phyloP scores from a whole-genome alignment of 345 rosid species.

The Clausena lansium region DNA sequence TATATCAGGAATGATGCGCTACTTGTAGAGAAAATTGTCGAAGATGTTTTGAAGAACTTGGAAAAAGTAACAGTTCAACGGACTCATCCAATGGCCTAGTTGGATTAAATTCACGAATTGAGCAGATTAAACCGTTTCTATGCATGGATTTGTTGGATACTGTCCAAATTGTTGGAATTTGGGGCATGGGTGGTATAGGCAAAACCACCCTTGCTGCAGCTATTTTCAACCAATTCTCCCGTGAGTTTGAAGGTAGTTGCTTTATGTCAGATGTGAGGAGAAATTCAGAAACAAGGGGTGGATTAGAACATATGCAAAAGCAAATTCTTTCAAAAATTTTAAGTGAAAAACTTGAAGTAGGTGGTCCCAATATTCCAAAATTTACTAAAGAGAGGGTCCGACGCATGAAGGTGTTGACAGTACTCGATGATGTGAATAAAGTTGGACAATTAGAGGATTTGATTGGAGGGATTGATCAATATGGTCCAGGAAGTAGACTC shows the following conservation, averaged over 20 bases:
- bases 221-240: background rate
- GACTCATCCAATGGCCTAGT: background rate
- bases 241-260: background rate
- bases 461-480: background rate
- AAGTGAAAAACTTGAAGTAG: background rate
- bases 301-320: background rate
- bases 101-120: background rate
- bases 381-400: background rate
- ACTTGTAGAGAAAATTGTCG: background rate
- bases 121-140: background rate
- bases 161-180: background rate
- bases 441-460: background rate
- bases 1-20: background rate
- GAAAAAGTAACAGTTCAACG: background rate
- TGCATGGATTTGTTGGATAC: background rate
- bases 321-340: background rate
- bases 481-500: constrained; percentile 9
- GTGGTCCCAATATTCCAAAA: background rate
- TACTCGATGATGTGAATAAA: constrained; percentile 4
- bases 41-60: background rate
- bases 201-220: no score
- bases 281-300: background rate
- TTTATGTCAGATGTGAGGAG: background rate
- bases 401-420: background rate
- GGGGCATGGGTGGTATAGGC: no score